Evolutionary conservation across 2,329 filamentous ascomycete genomes (phyloP).

Genomic region (Cladosporium cucumerinum): DNA sequence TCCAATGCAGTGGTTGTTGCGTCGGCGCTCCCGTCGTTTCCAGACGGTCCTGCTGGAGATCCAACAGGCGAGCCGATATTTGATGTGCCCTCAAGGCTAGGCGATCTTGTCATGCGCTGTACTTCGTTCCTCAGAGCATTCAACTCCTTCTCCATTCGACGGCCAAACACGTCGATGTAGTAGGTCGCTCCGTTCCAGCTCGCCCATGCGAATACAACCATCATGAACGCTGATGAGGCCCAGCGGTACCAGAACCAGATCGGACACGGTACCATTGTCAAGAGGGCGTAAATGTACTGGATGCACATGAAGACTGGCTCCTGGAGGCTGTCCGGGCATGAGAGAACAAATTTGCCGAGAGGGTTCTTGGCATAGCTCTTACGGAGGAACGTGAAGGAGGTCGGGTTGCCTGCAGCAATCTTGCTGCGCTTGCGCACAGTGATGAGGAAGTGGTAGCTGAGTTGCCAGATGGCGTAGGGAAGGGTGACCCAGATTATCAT

Average conservation of each 20-base stretch:
- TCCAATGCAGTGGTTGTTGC: constrained; percentile 28
- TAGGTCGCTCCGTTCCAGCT: constrained; percentile 96
- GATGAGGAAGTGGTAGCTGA: constrained; percentile 90
- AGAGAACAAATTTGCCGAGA: constrained; percentile 81
- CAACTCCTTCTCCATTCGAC: constrained; percentile 92
- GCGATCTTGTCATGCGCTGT: constrained; percentile 30
- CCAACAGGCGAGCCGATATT: constrained; percentile 25
- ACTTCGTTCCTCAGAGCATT: constrained; percentile 87
- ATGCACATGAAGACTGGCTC: constrained; percentile 94
- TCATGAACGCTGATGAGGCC: constrained; percentile 73
- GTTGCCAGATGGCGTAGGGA: constrained; percentile 90
- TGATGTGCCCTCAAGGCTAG: constrained; percentile 27
- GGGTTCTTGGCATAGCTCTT: constrained; percentile 84
- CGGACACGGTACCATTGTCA: constrained; percentile 92
- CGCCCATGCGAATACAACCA: constrained; percentile 85
- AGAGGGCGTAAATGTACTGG: constrained; percentile 83
- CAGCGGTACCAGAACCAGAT: constrained; percentile 90
- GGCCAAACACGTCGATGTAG: constrained; percentile 98
- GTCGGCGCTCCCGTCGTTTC: constrained; percentile 10
- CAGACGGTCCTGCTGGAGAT: constrained; percentile 28
- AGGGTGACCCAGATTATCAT: constrained; percentile 96
- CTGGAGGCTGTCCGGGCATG: constrained; percentile 71
- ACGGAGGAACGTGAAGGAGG: constrained; percentile 95
- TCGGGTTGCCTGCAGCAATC: constrained; percentile 91
- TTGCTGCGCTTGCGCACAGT: constrained; percentile 91